These are phyloP conservation scores for Ceratobasidium sp. DNA, from an alignment of 1,284 basidiomycete species.

Conservation along the genomic window DNA sequence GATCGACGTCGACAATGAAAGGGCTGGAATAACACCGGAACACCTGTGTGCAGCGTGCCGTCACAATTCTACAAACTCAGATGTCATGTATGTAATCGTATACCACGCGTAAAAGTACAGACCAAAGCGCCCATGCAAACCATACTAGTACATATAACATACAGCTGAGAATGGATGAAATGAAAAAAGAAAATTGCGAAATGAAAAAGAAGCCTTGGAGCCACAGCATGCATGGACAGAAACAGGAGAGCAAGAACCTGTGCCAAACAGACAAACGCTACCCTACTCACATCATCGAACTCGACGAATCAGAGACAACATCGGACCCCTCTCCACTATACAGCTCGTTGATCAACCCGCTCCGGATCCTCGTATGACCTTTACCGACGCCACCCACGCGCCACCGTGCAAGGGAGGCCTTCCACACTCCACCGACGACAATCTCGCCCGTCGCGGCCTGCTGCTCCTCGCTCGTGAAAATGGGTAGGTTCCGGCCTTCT, in stretches of 20 bases:
- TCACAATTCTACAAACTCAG: slow-evolving; percentile 7
- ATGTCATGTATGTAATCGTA: neutral
- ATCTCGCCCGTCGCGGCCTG: slow-evolving; percentile 29
- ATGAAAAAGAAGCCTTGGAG: neutral
- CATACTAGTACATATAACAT: slow-evolving; percentile 13
- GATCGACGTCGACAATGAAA: too few relatives aligned
- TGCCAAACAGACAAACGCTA: neutral
- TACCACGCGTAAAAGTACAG: slow-evolving; percentile 19
- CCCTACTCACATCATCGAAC: slow-evolving; percentile 1
- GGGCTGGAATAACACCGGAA: too few relatives aligned
- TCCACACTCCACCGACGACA: slow-evolving; percentile 31
- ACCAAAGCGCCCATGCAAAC: neutral
- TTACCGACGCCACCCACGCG: slow-evolving; percentile 30
- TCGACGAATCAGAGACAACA: slow-evolving; percentile 18
- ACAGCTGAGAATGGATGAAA: neutral
- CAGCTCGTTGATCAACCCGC: slow-evolving; percentile 18
- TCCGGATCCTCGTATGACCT: slow-evolving; percentile 28
- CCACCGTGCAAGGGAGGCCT: slow-evolving; percentile 27
- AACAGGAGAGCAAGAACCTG: neutral
- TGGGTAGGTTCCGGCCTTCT: slow-evolving; percentile 29
- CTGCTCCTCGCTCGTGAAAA: slow-evolving; percentile 34
- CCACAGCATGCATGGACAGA: neutral
- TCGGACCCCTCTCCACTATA: neutral
- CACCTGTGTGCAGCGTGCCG: too few relatives aligned
- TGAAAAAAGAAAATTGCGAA: neutral